These are phyloP conservation scores for Pseudogymnoascus destructans DNA, from an alignment of 2,329 filamentous ascomycete genomes.

Conservation along the genomic window DNA sequence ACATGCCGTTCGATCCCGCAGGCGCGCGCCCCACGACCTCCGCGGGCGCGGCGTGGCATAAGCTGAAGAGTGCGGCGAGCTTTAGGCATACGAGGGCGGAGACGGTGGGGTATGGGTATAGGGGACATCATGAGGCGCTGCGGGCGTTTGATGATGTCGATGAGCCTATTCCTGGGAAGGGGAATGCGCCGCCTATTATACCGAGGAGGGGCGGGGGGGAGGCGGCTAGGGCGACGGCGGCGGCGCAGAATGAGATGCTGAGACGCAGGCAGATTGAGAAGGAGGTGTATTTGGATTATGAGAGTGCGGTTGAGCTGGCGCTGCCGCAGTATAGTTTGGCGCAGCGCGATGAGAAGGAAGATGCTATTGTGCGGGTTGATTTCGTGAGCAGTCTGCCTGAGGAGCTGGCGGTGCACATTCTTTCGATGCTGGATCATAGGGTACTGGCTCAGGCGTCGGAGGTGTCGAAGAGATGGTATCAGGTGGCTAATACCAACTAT, in stretches of 20 bases:
- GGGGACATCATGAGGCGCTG: not conserved
- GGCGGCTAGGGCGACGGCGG: slow-evolving; percentile 45
- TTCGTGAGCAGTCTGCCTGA: slow-evolving; percentile 42
- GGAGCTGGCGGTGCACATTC: slow-evolving; percentile 46
- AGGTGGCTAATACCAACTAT: slow-evolving; percentile 38
- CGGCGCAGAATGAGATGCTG: slow-evolving; percentile 41
- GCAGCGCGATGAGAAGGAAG: slow-evolving; percentile 30
- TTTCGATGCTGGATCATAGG: slow-evolving; percentile 41
- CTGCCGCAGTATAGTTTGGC: not conserved
- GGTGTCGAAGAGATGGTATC: slow-evolving; percentile 40
- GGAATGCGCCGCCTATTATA: slow-evolving; percentile 45
- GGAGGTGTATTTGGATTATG: slow-evolving; percentile 41
- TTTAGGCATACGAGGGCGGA: slow-evolving; percentile 22
- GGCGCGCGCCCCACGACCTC: slow-evolving; percentile 25
- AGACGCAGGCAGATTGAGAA: slow-evolving; percentile 26
- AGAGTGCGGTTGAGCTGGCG: slow-evolving; percentile 51
- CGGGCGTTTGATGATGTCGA: not conserved
- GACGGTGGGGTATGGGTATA: not conserved
- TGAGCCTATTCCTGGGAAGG: slow-evolving; percentile 25
- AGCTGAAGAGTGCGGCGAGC: slow-evolving; percentile 23
- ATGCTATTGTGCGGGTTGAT: slow-evolving; percentile 40
- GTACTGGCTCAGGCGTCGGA: slow-evolving; percentile 36
- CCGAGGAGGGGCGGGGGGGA: slow-evolving; percentile 46
- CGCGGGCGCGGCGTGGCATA: slow-evolving; percentile 18
- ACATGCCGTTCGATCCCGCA: slow-evolving; percentile 18